phyloP scores from a whole-genome alignment of 1,284 basidiomycete genomes.

The Lignosus rhinocerotis region DNA sequence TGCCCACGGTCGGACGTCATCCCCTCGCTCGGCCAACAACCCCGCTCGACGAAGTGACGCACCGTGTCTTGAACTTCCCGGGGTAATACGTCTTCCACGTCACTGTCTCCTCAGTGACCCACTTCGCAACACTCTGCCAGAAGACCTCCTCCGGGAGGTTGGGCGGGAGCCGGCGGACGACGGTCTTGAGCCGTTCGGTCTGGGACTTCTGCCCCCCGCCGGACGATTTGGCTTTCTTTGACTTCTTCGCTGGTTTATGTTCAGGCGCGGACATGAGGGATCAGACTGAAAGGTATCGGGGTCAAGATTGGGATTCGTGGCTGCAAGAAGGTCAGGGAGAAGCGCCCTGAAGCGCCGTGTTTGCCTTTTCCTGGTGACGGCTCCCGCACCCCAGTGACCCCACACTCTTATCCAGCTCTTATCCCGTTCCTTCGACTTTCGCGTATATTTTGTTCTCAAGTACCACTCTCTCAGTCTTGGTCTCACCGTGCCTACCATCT shows the following conservation, averaged over 20 bases:
- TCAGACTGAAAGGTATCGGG: neutral
- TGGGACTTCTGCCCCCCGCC: slow-evolving; percentile 23
- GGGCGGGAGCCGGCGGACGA: slow-evolving; percentile 88
- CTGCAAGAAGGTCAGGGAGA: too few relatives aligned
- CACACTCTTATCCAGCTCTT: too few relatives aligned
- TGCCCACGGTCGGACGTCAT: slow-evolving; percentile 27
- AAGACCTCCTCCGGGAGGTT: slow-evolving; percentile 92
- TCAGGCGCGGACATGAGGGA: slow-evolving; percentile 12
- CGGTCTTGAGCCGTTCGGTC: slow-evolving; percentile 77
- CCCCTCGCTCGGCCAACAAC: neutral
- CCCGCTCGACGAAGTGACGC: slow-evolving; percentile 27
- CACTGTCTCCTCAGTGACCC: slow-evolving; percentile 78
- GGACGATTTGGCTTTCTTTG: slow-evolving; percentile 25
- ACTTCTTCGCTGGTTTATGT: slow-evolving; percentile 15
- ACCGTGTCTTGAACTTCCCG: slow-evolving; percentile 77
- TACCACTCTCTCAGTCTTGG: neutral
- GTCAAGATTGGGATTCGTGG: too few relatives aligned
- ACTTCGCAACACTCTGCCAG: slow-evolving; percentile 86
- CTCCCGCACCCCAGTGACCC: neutral
- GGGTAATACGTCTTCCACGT: slow-evolving; percentile 68
- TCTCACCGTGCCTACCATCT: neutral
- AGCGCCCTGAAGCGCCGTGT: too few relatives aligned
- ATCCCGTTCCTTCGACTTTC: neutral
- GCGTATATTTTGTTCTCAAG: neutral
- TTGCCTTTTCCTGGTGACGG: too few relatives aligned